phyloP scores from a whole-genome alignment of 345 rosid species.

The Sisymbrium irio region DNA sequence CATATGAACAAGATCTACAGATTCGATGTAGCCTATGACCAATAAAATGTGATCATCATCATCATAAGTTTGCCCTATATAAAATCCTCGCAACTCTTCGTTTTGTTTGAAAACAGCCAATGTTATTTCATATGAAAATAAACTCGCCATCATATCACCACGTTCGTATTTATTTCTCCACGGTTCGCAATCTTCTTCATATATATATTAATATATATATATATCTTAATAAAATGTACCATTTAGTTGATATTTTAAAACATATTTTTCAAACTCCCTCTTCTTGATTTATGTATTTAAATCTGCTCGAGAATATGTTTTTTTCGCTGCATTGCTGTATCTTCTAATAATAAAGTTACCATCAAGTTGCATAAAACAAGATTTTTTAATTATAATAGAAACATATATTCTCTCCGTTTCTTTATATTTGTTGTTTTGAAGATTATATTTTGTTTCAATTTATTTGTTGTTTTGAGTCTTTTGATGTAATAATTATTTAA shows the following conservation, averaged over 20 bases:
- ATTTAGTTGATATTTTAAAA: neutral
- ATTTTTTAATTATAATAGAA: too few species aligned
- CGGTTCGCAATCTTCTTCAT: neutral
- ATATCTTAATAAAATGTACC: neutral
- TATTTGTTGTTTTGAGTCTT: too few species aligned
- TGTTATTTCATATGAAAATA: conserved; percentile 8
- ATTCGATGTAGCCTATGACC: conserved; percentile 15
- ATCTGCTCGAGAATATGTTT: neutral
- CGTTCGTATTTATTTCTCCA: neutral
- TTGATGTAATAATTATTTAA: too few species aligned
- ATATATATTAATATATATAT: neutral
- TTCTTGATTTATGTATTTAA: neutral
- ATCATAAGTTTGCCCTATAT: conserved; percentile 3
- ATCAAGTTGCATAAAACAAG: neutral
- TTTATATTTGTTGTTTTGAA: too few species aligned
- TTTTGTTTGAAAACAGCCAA: neutral
- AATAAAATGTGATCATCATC: conserved; percentile 24
- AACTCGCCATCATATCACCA: neutral
- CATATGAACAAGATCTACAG: conserved; percentile 23
- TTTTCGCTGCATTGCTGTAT: neutral
- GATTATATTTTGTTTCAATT: too few species aligned
- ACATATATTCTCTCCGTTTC: too few species aligned
- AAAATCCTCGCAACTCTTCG: conserved; percentile 12
- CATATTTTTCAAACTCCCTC: neutral
- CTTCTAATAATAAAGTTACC: neutral